These are phyloP conservation scores for Chrysanthemum seticuspe DNA, from an alignment of 129 eudicot species.

Conservation along the genomic window DNA sequence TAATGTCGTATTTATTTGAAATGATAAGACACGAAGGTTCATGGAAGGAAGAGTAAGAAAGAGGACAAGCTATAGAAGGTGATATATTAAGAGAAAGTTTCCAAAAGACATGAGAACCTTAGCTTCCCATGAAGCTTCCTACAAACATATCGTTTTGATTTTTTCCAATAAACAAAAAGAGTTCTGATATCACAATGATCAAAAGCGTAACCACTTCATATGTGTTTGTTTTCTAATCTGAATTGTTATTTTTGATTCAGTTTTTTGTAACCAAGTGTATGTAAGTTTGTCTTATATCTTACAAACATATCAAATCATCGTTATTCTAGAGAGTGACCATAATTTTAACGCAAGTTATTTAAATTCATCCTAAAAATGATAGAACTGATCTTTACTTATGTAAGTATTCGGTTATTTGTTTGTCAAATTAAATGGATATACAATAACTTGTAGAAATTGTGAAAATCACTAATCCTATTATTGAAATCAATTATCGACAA, in stretches of 20 bases:
- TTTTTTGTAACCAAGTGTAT: too few species aligned
- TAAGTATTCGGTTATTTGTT: too few species aligned
- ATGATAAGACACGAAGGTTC: constrained; percentile 25
- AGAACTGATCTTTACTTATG: too few species aligned
- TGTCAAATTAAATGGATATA: too few species aligned
- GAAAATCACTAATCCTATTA: too few species aligned
- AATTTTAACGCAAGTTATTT: too few species aligned
- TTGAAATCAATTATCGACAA: too few species aligned
- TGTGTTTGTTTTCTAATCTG: neutral
- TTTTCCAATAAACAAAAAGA: neutral
- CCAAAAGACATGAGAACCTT: constrained; percentile 23
- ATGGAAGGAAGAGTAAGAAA: constrained; percentile 31
- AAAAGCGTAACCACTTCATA: neutral
- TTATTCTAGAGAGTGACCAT: too few species aligned
- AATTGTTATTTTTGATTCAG: neutral
- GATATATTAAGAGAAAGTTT: constrained; percentile 15
- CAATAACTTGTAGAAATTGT: too few species aligned
- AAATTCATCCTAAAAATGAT: too few species aligned
- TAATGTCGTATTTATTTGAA: constrained; percentile 9
- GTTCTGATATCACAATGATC: neutral
- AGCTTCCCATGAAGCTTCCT: constrained; percentile 42
- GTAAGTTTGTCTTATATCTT: too few species aligned
- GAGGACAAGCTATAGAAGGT: constrained; percentile 22
- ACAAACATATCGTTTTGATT: neutral
- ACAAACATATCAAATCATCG: too few species aligned